Evolutionary conservation across 768 basidiomycete species (phyloP).

Genomic region (Auriscalpium microsporum): DNA sequence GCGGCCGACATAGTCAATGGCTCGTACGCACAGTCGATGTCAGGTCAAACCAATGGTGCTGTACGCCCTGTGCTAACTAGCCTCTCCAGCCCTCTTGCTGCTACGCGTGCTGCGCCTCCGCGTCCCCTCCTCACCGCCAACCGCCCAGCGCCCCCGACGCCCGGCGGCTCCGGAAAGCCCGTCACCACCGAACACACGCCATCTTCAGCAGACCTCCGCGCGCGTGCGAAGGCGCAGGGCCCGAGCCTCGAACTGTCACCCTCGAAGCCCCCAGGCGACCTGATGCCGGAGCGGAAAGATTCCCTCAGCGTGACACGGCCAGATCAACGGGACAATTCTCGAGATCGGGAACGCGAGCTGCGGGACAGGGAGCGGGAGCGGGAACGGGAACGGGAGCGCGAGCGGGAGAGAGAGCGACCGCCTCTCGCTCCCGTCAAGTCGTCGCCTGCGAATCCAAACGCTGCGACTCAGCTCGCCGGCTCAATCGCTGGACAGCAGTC

Average conservation of each 20-base stretch:
- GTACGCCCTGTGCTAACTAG: conserved; percentile 23
- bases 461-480: conserved; percentile 43
- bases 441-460: conserved; percentile 32
- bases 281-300: conserved; percentile 43
- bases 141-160: conserved; percentile 45
- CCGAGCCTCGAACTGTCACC: conserved; percentile 25
- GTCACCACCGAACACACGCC: conserved; percentile 45
- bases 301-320: conserved; percentile 25
- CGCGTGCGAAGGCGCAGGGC: conserved; percentile 53
- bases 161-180: conserved; percentile 23
- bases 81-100: conserved; percentile 32
- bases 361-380: conserved; percentile 22
- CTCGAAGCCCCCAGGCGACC: conserved; percentile 22
- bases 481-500: conserved; percentile 46
- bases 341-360: conserved; percentile 28
- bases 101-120: conserved; percentile 60
- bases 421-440: conserved; percentile 38
- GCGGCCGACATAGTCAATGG: conserved; percentile 60
- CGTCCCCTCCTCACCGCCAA: conserved; percentile 53
- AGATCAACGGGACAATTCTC: background rate
- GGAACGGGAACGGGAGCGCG: conserved; percentile 13
- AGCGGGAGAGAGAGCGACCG: conserved; percentile 13
- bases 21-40: conserved; percentile 34
- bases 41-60: conserved; percentile 22
- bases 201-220: conserved; percentile 55